A percentile compares a stretch with the other conserved stretches of the same genome.
Evolutionary conservation across 495 filamentous ascomycete genomes (phyloP).

Genomic region (Neurospora sp.): DNA sequence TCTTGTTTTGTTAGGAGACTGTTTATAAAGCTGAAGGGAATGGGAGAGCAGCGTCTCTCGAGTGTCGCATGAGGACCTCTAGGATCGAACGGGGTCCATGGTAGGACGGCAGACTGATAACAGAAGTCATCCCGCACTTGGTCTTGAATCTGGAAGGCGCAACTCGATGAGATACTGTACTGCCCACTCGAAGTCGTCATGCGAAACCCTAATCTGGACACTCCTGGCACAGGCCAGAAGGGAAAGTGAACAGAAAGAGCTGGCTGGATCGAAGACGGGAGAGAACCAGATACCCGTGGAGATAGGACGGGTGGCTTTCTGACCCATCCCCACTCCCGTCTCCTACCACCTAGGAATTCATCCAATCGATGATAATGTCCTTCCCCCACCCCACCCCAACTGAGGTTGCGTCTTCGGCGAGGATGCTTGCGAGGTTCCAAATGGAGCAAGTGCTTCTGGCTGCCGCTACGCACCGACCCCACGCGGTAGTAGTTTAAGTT

Average conservation of each 20-base stretch:
- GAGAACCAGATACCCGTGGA: background rate
- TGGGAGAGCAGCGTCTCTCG: background rate
- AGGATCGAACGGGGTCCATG: background rate
- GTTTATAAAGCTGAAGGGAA: background rate
- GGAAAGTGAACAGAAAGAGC: background rate
- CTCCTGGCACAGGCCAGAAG: background rate
- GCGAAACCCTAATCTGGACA: background rate
- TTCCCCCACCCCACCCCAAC: background rate
- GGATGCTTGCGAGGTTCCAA: slow-evolving; percentile 11
- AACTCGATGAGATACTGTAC: background rate
- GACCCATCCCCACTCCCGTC: too few species aligned
- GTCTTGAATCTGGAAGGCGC: background rate
- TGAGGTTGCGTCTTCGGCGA: slow-evolving; percentile 6
- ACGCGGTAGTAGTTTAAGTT: slow-evolving; percentile 11
- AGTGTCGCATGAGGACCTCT: background rate
- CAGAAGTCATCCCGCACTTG: background rate
- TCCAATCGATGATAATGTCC: background rate
- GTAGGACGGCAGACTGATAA: background rate
- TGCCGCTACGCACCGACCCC: background rate
- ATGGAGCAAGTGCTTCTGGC: background rate
- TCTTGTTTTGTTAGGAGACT: background rate
- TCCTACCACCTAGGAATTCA: too few species aligned
- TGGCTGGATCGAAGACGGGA: background rate
- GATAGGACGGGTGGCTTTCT: too few species aligned
- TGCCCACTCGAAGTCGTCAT: background rate